Conservation (phyloP, 805 yeast species). For the Candida lessepsii region DNA sequence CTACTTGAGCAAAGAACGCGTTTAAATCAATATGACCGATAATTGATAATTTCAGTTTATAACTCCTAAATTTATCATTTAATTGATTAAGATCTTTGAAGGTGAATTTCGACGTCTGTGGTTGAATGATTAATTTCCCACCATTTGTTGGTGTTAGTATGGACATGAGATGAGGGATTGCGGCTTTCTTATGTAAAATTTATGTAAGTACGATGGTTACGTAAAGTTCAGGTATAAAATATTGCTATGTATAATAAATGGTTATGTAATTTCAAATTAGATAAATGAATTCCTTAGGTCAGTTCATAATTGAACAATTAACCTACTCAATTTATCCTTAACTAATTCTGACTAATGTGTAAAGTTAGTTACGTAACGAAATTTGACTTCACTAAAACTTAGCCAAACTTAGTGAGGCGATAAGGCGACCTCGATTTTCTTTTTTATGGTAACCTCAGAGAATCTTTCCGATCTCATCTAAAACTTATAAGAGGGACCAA, state of each 20-base stretch:
- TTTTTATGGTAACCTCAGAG: constrained; percentile 2
- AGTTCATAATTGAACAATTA: too few species aligned
- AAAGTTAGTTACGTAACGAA: not conserved
- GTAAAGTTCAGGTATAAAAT: too few species aligned
- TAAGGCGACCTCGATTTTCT: constrained; percentile 3
- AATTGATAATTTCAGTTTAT: constrained; percentile 67
- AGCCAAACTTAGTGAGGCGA: too few species aligned
- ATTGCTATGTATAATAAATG: too few species aligned
- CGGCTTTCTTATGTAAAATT: too few species aligned
- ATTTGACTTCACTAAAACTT: too few species aligned
- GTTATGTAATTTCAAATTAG: too few species aligned
- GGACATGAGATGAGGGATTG: constrained; percentile 4
- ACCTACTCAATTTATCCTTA: too few species aligned
- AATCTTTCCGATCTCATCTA: constrained; percentile 5
- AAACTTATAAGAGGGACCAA: too few species aligned
- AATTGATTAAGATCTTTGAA: constrained; percentile 51
- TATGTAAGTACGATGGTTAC: too few species aligned
- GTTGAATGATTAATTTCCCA: constrained; percentile 7
- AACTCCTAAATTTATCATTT: constrained; percentile 46
- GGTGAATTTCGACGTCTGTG: constrained; percentile 40
- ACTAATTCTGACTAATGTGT: too few species aligned
- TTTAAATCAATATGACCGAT: constrained; percentile 88
- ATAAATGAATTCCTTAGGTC: too few species aligned
- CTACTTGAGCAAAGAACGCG: constrained; percentile 95
- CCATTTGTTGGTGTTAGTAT: not conserved